Conservation (phyloP, 2,329 filamentous ascomycete species). For the Aspergillus clavatus region DNA sequence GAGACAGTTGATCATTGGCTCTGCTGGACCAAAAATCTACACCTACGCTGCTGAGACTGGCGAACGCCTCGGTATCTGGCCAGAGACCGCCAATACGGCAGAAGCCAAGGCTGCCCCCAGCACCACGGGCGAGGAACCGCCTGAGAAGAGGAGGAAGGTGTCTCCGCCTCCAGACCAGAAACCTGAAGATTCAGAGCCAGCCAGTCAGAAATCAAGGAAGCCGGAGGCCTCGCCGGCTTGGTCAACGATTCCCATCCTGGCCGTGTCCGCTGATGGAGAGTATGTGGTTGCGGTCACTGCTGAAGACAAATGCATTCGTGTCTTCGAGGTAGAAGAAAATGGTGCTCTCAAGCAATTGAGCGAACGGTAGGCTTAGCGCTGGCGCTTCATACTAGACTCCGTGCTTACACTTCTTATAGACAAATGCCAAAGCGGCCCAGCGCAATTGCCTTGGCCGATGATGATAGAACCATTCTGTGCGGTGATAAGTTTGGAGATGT, state of each 20-base stretch:
- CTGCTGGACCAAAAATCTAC: conserved; percentile 67
- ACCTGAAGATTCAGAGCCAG: conserved; percentile 9
- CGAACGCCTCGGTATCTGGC: conserved; percentile 59
- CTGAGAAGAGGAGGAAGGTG: conserved; percentile 43
- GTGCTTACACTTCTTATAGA: conserved; percentile 42
- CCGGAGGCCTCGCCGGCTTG: conserved; percentile 21
- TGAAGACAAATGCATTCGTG: conserved; percentile 88
- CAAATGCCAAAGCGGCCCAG: conserved; percentile 86
- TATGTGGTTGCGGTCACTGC: conserved; percentile 74
- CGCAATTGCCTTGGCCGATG: conserved; percentile 64
- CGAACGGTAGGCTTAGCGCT: conserved; percentile 54
- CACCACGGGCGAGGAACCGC: conserved; percentile 31
- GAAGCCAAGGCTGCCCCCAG: conserved; percentile 18
- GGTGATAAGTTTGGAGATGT: conserved; percentile 98
- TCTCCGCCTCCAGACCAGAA: conserved; percentile 25
- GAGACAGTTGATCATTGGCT: conserved; percentile 61
- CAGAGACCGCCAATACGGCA: conserved; percentile 27
- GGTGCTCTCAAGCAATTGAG: conserved; percentile 64
- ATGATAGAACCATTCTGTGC: conserved; percentile 68
- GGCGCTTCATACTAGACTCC: not conserved
- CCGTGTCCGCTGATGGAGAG: conserved; percentile 57
- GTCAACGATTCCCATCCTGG: conserved; percentile 65
- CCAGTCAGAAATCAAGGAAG: conserved; percentile 17
- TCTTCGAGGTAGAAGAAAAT: conserved; percentile 63
- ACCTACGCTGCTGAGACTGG: conserved; percentile 59